Base-by-base conservation (phyloP, 768 basidiomycete genomes). In the Kondoa malvinella region DNA sequence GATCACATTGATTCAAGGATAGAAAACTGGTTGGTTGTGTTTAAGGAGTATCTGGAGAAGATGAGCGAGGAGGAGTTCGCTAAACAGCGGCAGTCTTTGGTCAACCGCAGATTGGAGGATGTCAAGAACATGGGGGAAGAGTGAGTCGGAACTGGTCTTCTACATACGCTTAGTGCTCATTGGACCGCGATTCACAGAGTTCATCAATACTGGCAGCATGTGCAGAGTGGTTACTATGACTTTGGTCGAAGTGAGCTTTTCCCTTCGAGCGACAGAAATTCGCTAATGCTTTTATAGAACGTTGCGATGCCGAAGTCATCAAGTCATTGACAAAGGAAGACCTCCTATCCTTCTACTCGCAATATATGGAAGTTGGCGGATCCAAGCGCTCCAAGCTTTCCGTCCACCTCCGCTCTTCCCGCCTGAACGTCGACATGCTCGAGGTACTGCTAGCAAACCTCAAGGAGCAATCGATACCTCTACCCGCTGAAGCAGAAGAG, bases 41-140 rank as follows among this genome's bases (percentile, higher is more conserved):
- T 92, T 85, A 84, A 83, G 73, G 77, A 75, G 32, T 82, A 80
- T 65, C 78, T 99, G 16, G 82, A 82, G 73, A 81, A 80, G 3
- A 88, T 96, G 87, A 76, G 76, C 3, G 80, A 82, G 3, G 85
- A 81, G 30, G 85, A 87, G 72, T 92, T 96, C 74, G 78, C 81
- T 26, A 85, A 87, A 72, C 89, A 96, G 75, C 87, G 86, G 77
- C 78, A 76, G 56, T 83, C 88, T 26, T 77, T 97, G 69, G 83
- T 87, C 76, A 84, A 84, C 75, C 86, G 85, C 73, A 88, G 88
- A 85, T 78, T 84, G 68, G 92, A 97, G 75, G 86, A 83, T 34
- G 81, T 85, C 73, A 96, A 97, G 82, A 96, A 95, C 76, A 77
- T 97, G 62, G 79, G 79, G 4, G 88, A 94, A 74, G 95, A 99